These are phyloP conservation scores for Talaromyces thailandensis DNA, from an alignment of 495 filamentous ascomycete genomes.

Conservation along the genomic window DNA sequence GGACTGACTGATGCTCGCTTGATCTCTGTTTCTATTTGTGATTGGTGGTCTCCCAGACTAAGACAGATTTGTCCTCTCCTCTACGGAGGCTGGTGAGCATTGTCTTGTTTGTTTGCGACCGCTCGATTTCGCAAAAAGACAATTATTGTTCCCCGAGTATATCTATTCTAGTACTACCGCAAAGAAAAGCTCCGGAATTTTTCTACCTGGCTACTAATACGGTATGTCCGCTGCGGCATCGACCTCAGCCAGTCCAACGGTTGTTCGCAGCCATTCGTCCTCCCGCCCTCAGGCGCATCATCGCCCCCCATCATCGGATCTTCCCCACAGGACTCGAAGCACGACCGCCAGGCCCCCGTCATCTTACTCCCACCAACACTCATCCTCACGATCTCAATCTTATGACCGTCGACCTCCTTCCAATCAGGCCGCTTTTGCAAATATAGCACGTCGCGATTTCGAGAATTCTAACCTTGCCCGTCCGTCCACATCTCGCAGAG, in stretches of 20 bases:
- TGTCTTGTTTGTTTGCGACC: not conserved
- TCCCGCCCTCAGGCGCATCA: constrained; percentile 34
- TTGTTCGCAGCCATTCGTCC: constrained; percentile 46
- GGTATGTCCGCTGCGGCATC: constrained; percentile 45
- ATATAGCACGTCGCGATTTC: constrained; percentile 47
- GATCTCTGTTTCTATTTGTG: not conserved
- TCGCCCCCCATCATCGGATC: constrained; percentile 33
- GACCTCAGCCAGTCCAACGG: constrained; percentile 31
- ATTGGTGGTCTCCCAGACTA: not conserved
- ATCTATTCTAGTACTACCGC: not conserved
- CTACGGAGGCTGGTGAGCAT: not conserved
- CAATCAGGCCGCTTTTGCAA: constrained; percentile 42
- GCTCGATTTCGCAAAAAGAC: not conserved
- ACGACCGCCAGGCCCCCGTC: constrained; percentile 36
- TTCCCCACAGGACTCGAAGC: constrained; percentile 49
- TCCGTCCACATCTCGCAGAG: constrained; percentile 41
- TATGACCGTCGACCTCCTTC: constrained; percentile 41
- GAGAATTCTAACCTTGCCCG: constrained; percentile 45
- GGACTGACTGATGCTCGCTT: not conserved
- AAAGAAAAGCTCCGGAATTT: not conserved
- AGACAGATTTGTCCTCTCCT: not conserved
- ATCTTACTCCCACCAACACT: constrained; percentile 11
- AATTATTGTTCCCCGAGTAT: not conserved
- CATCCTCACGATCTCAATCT: constrained; percentile 37
- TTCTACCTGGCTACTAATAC: not conserved